Base-by-base conservation (phyloP, 805 yeast genomes). In the Kluyveromyces starmeri region DNA sequence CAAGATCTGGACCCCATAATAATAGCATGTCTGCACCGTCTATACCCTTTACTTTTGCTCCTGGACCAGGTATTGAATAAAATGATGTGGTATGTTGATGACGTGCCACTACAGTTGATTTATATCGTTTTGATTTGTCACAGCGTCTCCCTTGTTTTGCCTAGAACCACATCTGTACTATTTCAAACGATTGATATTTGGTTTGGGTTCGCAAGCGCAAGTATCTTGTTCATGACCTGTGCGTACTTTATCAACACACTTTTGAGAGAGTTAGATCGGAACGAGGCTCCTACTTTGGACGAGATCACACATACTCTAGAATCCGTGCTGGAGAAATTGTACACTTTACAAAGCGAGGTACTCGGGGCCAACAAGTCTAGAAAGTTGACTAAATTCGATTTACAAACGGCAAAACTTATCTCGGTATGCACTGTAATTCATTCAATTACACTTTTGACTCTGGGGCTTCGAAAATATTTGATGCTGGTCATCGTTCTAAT, bases 281-380 rank as follows among this genome's bases (percentile, higher is more conserved):
- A 40, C 5, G 61, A 56, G 26, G 48, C 58, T 4, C 61, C 61
- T 19, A 56, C 59, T 7, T 23, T 53, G 28, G 61, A 56, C 21
- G 60, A 56, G 27, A 48, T 56, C 17, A 44, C 48, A 7, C 39
- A 46, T 9, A 28, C 46, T 11, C 26, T 52, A 20, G 53, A 50
- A 21, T 47, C 48, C 11, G 50, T 56, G 8, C 24, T 35, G 11
- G 45, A 44, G 27, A 56, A 56, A 38, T 33, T 56, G 9, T 42
- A 42, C 4, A 41, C 44, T 10, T 28, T 55, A 18, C 42, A 46
- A 15, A 18, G 35, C 4, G 54, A 55, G 27, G 36, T 27, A 11
- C 21, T 42, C 10, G 33, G 31, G 8, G 14, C 26, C 11, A 14
- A 21, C 10, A 7, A 30, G 12, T 5, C 26, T 9, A 30, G 33